Base-by-base conservation (phyloP, 768 basidiomycete species). In the Lyophyllum shimeji region DNA sequence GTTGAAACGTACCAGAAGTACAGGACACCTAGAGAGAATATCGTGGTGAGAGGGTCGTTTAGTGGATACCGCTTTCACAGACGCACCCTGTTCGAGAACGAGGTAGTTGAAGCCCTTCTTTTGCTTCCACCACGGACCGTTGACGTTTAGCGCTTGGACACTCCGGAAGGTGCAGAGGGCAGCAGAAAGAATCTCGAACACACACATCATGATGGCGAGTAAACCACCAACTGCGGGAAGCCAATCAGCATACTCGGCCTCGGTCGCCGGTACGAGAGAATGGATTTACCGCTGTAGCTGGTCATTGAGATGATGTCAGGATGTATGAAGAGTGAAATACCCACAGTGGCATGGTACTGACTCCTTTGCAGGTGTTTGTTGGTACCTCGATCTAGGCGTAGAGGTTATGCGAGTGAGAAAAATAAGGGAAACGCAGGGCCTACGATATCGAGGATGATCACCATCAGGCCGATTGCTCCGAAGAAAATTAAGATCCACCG, bases 21-120 rank as follows among this genome's bases (percentile, higher is more conserved):
- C 18, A 70, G 40, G 17, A 69, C 53, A 18, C 69, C 67, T 70
- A 18, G 6, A 20, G 9, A 15, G 17, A 21, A 13, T 31, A 34
- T 24, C 37, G 23, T 24, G 29, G 9, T 40, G 7, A 47, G 25
- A 23, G n/a, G 21, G n/a, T n/a, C 1, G 31, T 17, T 27, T 4
- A 5, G 34, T n/a, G 13, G n/a, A 31, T 20, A 3, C 7, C 25
- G n/a, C 8, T 15, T 21, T 2, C 7, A 9, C 17, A 21, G 12
- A 21, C 31, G 27, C n/a, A 67, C 68, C 68, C 62, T 71, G 68
- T 27, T 71, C 65, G 9, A 69, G 63, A 8, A 69, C 34, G 11
- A 71, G 42, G 40, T 63, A 64, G 43, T 66, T 48, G 15, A 71
- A 50, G 0, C 66, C 60, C 9, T 60, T 55, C 9, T 59, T 63